Conservation (phyloP, 306 rosid genomes). For the Vigna nakashimae region DNA sequence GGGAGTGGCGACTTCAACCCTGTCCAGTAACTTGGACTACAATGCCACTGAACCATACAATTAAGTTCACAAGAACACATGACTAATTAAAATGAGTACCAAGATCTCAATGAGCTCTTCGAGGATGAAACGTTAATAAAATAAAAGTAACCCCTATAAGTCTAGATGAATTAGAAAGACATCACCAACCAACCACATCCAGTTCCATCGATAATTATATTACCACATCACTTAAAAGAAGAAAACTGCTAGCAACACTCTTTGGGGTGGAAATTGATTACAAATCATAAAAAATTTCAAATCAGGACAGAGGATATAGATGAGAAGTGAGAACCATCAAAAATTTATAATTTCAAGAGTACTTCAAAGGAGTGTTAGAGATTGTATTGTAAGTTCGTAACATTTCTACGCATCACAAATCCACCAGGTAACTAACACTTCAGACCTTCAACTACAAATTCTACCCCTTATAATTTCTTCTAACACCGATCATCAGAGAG, state of each 20-base stretch:
- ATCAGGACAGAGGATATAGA: too few relatives aligned
- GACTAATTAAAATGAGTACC: neutral
- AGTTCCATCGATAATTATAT: neutral
- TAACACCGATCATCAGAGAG: neutral
- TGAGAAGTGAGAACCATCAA: too few relatives aligned
- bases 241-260: too few relatives aligned
- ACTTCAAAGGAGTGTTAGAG: neutral
- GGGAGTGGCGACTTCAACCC: neutral
- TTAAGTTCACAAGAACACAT: conserved; percentile 4
- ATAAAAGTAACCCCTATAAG: neutral
- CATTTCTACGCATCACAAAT: neutral
- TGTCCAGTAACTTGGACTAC: neutral
- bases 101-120: neutral
- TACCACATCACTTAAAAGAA: neutral
- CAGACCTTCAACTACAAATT: neutral
- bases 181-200: neutral
- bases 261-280: too few relatives aligned
- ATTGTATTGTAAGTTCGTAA: neutral
- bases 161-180: neutral
- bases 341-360: too few relatives aligned
- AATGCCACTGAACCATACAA: neutral
- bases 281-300: too few relatives aligned
- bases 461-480: neutral
- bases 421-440: neutral
- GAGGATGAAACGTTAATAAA: neutral